These are phyloP conservation scores for Fusarium penzigii DNA, from an alignment of 2,329 filamentous ascomycete species.

Conservation along the genomic window DNA sequence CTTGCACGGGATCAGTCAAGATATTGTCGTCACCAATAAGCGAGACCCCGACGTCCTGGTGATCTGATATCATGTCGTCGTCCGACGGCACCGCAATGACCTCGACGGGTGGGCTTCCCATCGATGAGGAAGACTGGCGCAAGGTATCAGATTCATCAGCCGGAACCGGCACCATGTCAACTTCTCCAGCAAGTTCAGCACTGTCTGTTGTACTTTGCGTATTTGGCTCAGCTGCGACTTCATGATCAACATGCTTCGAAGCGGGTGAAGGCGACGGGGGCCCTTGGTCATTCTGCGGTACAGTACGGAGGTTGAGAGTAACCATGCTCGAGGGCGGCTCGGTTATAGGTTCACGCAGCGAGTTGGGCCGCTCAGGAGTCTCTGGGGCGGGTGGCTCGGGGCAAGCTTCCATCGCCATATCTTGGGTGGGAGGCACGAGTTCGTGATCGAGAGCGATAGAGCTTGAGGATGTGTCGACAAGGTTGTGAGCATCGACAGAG, in stretches of 20 bases:
- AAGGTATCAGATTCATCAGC: constrained; percentile 27
- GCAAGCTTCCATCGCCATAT: constrained; percentile 31
- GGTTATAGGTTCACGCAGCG: constrained; percentile 33
- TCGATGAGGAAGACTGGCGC: constrained; percentile 40
- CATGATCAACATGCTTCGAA: constrained; percentile 17
- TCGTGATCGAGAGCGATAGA: constrained; percentile 34
- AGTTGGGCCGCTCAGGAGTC: constrained; percentile 42
- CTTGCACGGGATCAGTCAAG: constrained; percentile 42
- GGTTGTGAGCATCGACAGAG: constrained; percentile 47
- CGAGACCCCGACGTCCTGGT: constrained; percentile 32
- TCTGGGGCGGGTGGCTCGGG: constrained; percentile 47
- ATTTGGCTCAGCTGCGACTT: not conserved
- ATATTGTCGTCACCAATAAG: constrained; percentile 22
- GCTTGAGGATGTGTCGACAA: constrained; percentile 34
- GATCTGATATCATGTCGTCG: constrained; percentile 36
- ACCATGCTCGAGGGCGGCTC: constrained; percentile 55
- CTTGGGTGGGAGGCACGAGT: constrained; percentile 26
- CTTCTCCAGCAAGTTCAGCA: constrained; percentile 45
- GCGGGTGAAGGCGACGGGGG: constrained; percentile 40
- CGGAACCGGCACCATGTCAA: constrained; percentile 34
- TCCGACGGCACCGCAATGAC: constrained; percentile 42
- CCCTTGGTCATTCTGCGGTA: constrained; percentile 40
- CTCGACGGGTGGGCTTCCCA: constrained; percentile 47
- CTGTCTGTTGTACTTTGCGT: constrained; percentile 42
- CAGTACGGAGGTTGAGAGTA: constrained; percentile 60